Percentiles rank a stretch among this genome's conserved stretches.
Conservation (phyloP, 208 protist species). For the Crithidia acanthocephali region DNA sequence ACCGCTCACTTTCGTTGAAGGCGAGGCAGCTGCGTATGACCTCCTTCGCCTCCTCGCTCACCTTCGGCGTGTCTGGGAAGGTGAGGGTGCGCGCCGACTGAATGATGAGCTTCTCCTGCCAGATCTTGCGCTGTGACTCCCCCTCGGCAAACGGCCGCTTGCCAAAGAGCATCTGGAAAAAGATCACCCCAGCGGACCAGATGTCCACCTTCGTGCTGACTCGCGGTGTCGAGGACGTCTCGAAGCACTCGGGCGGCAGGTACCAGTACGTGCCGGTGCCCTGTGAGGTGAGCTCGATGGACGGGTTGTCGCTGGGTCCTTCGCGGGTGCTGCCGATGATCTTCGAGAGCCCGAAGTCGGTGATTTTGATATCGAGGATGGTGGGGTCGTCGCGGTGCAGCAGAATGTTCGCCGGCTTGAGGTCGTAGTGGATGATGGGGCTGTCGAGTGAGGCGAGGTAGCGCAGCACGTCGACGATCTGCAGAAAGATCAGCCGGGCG, state of each 20-base stretch:
- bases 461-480: slow-evolving; percentile 92
- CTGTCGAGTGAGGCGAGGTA: slow-evolving; percentile 86
- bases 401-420: slow-evolving; percentile 83
- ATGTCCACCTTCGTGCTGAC: slow-evolving; percentile 92
- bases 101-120: slow-evolving; percentile 83
- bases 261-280: slow-evolving; percentile 98
- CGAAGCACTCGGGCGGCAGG: slow-evolving; percentile 96
- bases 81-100: slow-evolving; percentile 54
- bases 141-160: slow-evolving; percentile 95
- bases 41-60: slow-evolving; percentile 83
- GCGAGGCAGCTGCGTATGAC: slow-evolving; percentile 76
- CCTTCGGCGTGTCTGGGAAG: slow-evolving; percentile 74
- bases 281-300: slow-evolving; percentile 96
- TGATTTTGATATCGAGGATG: slow-evolving; percentile 94
- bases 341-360: slow-evolving; percentile 98
- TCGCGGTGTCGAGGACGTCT: slow-evolving; percentile 78
- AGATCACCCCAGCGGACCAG: slow-evolving; percentile 95
- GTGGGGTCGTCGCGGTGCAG: slow-evolving; percentile 63
- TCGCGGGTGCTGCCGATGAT: slow-evolving; percentile 77
- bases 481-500: slow-evolving; percentile 85
- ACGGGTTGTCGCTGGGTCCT: slow-evolving; percentile 64
- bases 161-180: slow-evolving; percentile 97
- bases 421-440: slow-evolving; percentile 88
- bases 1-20: slow-evolving; percentile 72
- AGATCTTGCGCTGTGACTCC: slow-evolving; percentile 86